Base-by-base conservation (phyloP, 768 basidiomycete genomes). In the Tulasnella sp. region DNA sequence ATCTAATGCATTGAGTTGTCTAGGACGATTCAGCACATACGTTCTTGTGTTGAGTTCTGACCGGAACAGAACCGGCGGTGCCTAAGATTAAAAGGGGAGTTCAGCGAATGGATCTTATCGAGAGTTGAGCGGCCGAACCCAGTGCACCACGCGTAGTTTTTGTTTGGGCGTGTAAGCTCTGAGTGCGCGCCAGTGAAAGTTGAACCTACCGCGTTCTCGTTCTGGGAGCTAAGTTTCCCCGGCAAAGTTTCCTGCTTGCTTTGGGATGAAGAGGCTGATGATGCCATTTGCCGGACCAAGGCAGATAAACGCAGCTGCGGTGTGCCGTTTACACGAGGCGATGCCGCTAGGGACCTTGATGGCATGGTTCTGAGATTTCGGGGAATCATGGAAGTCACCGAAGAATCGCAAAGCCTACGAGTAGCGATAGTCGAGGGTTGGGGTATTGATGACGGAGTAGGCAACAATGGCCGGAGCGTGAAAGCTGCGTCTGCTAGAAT, bases 1-100 rank as follows among this genome's bases (percentile, higher is more conserved):
- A 84, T 94, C 90, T 77, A 98, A 88, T 2, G 94, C 91, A 86
- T 99, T 99, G 44, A 94, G 88, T 85, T 94, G 94, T 80, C 84
- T 84, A 0, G 93, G 90, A 77, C 96, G 89, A 83, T 98, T 97
- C 76, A 99, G 90, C 58, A 90, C 88, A 83, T 92, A 96, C 34
- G 89, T 90, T 80, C 95, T 88, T 38, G 91, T 83, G 79, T 88
- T 87, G 62, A 90, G 87, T 75, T 89, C 89, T 36, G 92, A 91
- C 84, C 93, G 90, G 83, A 94, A 95, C 44, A 90, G 86, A 38
- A 96, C 91, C 56, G 89, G 87, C 31, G 85, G 81, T 82, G 62
- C 62, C 62, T 68, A 84, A 78, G 77, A 74, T 40, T 40, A 74
- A 74, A 40, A 40, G 19, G 44, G 39, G 27, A n/a, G 56, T 77